These are phyloP conservation scores for Balakata baccata DNA, from an alignment of 345 rosid species.

Conservation along the genomic window DNA sequence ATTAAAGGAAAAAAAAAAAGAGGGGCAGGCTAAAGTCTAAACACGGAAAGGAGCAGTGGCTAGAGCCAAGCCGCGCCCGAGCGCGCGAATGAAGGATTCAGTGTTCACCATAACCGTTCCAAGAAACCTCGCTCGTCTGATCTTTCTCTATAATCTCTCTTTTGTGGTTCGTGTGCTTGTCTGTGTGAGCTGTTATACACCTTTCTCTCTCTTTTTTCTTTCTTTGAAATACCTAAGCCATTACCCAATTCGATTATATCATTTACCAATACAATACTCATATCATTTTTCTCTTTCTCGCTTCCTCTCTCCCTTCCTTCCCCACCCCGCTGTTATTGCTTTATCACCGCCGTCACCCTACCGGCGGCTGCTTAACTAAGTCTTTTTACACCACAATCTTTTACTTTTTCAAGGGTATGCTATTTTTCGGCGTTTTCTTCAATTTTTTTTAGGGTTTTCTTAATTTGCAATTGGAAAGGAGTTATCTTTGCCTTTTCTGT, in stretches of 20 bases:
- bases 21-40: neutral
- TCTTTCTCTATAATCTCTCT: constrained; percentile 14
- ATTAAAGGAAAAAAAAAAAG: neutral
- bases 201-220: neutral
- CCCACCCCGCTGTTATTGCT: neutral
- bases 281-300: neutral
- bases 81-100: constrained; percentile 41
- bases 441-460: constrained; percentile 15
- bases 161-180: constrained; percentile 9
- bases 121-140: constrained; percentile 34
- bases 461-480: neutral
- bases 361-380: neutral
- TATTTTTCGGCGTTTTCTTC: neutral
- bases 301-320: neutral
- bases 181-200: neutral
- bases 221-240: constrained; percentile 10
- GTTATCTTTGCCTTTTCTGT: neutral
- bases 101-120: constrained; percentile 38
- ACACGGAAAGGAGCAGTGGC: constrained; percentile 8
- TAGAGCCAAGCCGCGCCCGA: constrained; percentile 35
- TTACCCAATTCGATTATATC: constrained; percentile 1
- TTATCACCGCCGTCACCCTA: neutral
- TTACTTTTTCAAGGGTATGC: constrained; percentile 6
- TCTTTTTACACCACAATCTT: neutral
- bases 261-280: neutral